These are phyloP conservation scores for Calamus simplicifolius DNA, from an alignment of 176 grass and related monocot species.

Conservation along the genomic window DNA sequence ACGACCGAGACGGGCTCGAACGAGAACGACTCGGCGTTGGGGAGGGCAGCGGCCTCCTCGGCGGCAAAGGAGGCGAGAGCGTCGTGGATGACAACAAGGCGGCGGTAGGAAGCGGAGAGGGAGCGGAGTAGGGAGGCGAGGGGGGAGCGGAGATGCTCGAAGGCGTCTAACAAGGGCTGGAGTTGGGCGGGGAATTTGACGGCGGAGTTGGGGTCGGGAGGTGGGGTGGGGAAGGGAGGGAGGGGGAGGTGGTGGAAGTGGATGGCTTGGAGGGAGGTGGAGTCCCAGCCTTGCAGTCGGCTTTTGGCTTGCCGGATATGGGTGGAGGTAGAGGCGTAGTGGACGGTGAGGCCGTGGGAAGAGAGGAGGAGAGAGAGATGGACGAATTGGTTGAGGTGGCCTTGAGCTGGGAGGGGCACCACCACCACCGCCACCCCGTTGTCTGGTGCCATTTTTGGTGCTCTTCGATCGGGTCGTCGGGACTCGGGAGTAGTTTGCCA, in stretches of 20 bases:
- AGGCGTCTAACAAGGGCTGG: slow-evolving; percentile 39
- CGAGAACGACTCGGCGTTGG: slow-evolving; percentile 36
- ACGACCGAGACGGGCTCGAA: slow-evolving; percentile 31
- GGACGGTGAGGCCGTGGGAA: slow-evolving; percentile 28
- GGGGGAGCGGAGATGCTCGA: slow-evolving; percentile 15
- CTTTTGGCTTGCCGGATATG: slow-evolving; percentile 37
- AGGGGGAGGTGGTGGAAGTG: slow-evolving; percentile 38
- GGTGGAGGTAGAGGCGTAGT: slow-evolving; percentile 44
- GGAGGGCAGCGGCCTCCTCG: slow-evolving; percentile 27
- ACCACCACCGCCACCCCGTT: slow-evolving; percentile 29
- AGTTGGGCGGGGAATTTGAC: slow-evolving; percentile 39
- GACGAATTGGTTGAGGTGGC: slow-evolving; percentile 60
- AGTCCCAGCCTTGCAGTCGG: slow-evolving; percentile 28
- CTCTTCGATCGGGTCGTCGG: too few relatives aligned
- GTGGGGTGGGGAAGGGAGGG: slow-evolving; percentile 21
- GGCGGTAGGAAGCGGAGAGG: slow-evolving; percentile 22
- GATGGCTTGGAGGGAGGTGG: not conserved
- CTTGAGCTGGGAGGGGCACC: slow-evolving; percentile 54
- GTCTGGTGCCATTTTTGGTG: not conserved
- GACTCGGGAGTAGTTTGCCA: too few relatives aligned
- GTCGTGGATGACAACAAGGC: slow-evolving; percentile 48
- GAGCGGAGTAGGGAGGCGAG: slow-evolving; percentile 13
- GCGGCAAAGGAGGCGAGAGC: slow-evolving; percentile 42
- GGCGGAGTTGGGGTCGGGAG: slow-evolving; percentile 20
- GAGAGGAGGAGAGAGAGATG: slow-evolving; percentile 45